These are phyloP conservation scores for Chalciporus sphaerocephalus DNA, from an alignment of 768 basidiomycete species.

Conservation along the genomic window DNA sequence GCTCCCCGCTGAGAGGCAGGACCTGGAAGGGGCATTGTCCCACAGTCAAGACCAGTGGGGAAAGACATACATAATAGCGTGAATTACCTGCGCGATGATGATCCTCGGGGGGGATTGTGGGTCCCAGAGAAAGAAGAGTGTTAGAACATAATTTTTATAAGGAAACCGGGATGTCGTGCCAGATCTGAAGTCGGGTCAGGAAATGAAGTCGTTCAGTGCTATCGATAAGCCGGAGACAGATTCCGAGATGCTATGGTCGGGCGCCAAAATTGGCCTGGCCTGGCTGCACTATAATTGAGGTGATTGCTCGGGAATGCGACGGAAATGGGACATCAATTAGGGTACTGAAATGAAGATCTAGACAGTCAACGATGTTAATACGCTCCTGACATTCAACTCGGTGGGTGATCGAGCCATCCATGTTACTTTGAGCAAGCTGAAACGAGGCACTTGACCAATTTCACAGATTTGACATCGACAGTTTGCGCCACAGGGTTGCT, in stretches of 20 bases:
- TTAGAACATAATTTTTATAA: slow-evolving; percentile 30
- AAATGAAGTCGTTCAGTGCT: slow-evolving; percentile 17
- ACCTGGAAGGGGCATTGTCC: slow-evolving; percentile 17
- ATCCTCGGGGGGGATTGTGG: slow-evolving; percentile 32
- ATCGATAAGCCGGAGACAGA: slow-evolving; percentile 32
- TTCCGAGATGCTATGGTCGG: slow-evolving; percentile 17
- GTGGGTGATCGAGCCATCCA: slow-evolving; percentile 2
- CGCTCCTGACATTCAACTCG: slow-evolving; percentile 6
- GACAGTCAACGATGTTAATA: slow-evolving; percentile 5
- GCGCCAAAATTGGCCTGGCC: slow-evolving; percentile 18
- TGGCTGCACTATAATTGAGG: slow-evolving; percentile 3
- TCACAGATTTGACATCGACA: background rate
- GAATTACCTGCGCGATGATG: slow-evolving; percentile 28
- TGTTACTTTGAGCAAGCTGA: slow-evolving; percentile 10
- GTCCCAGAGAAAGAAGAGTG: slow-evolving; percentile 23
- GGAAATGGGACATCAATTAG: slow-evolving; percentile 22
- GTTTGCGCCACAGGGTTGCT: slow-evolving; percentile 27
- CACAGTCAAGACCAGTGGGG: slow-evolving; percentile 9
- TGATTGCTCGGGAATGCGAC: slow-evolving; percentile 21
- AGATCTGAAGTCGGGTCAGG: slow-evolving; percentile 23
- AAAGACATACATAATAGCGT: slow-evolving; percentile 23
- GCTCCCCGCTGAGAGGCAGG: slow-evolving; percentile 41
- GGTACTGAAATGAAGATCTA: slow-evolving; percentile 20
- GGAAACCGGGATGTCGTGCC: slow-evolving; percentile 13
- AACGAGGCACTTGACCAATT: slow-evolving; percentile 7